Evolutionary conservation across 2,329 filamentous ascomycete genomes (phyloP).

Genomic region (Intubia oerlemansii): DNA sequence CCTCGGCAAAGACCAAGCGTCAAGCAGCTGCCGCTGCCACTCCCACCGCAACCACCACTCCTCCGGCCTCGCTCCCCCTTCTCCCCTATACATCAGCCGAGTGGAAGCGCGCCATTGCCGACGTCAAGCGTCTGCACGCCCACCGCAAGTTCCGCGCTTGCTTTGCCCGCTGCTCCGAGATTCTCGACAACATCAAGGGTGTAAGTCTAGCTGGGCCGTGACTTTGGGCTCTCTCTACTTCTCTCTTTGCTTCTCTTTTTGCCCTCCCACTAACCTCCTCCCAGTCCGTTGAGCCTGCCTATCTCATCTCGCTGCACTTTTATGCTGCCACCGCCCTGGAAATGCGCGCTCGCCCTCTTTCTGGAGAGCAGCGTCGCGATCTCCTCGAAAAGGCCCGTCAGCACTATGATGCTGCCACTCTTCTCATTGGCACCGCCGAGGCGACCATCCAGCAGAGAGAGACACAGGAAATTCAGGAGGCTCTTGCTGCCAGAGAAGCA

Average conservation of each 20-base stretch:
- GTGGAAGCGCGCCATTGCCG: slow-evolving; percentile 27
- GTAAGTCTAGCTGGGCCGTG: background rate
- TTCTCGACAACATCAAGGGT: slow-evolving; percentile 26
- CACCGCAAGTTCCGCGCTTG: slow-evolving; percentile 30
- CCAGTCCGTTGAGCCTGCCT: slow-evolving; percentile 28
- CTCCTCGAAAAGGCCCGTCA: no score
- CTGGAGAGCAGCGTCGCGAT: background rate
- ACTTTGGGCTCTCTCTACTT: no score
- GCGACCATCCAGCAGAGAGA: slow-evolving; percentile 10
- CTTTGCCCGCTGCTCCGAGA: slow-evolving; percentile 28
- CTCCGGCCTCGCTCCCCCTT: slow-evolving; percentile 5
- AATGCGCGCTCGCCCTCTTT: slow-evolving; percentile 29
- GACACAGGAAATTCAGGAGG: no score
- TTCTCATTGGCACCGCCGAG: background rate
- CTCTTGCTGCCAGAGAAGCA: no score
- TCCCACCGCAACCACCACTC: slow-evolving; percentile 4
- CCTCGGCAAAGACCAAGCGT: background rate
- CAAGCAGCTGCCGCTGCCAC: background rate
- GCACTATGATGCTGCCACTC: background rate
- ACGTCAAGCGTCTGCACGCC: slow-evolving; percentile 32
- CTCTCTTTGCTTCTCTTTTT: no score
- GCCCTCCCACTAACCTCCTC: no score
- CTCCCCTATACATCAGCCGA: slow-evolving; percentile 24
- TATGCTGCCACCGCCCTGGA: slow-evolving; percentile 40
- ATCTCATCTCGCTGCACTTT: slow-evolving; percentile 37